Percentiles rank a stretch among this genome's conserved stretches.
Conservation (phyloP, 345 rosid genomes). For the Moringa oleifera region DNA sequence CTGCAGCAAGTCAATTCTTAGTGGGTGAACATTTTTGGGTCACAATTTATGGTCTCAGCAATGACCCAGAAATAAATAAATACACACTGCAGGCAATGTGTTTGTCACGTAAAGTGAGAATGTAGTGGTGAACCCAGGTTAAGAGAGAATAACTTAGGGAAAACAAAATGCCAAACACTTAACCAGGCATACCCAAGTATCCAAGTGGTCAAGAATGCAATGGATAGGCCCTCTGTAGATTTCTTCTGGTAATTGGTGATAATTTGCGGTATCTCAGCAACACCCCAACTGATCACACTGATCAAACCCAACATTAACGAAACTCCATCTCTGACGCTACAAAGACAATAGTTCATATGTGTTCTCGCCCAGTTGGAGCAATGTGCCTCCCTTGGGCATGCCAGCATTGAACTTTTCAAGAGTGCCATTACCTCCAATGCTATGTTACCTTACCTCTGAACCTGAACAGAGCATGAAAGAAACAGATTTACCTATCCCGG, state of each 20-base stretch:
- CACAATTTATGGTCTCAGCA: no score
- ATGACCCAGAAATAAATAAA: no score
- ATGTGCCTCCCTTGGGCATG: conserved; percentile 27
- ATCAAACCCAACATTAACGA: conserved; percentile 55
- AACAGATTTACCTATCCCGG: no score
- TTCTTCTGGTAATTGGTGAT: conserved; percentile 61
- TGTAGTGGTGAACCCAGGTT: no score
- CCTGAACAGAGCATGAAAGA: background rate
- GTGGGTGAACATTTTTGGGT: no score
- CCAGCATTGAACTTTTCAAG: background rate
- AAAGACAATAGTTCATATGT: conserved; percentile 41
- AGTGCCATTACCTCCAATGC: background rate
- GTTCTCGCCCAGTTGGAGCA: conserved; percentile 49
- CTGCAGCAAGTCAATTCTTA: no score
- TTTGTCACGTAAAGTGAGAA: no score
- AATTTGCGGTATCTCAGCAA: conserved; percentile 83
- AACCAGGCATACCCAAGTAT: conserved; percentile 49
- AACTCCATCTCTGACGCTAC: conserved; percentile 41
- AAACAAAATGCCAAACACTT: background rate
- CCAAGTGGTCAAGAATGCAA: conserved; percentile 77
- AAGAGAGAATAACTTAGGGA: no score
- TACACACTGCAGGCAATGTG: no score
- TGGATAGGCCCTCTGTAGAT: conserved; percentile 72
- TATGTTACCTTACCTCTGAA: background rate
- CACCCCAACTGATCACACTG: conserved; percentile 75